Evolutionary conservation across 371 early-diverging fungal genomes (phyloP), one percentile per base, ranked within the genome.

Genomic region (Cladochytrium tenue): DNA sequence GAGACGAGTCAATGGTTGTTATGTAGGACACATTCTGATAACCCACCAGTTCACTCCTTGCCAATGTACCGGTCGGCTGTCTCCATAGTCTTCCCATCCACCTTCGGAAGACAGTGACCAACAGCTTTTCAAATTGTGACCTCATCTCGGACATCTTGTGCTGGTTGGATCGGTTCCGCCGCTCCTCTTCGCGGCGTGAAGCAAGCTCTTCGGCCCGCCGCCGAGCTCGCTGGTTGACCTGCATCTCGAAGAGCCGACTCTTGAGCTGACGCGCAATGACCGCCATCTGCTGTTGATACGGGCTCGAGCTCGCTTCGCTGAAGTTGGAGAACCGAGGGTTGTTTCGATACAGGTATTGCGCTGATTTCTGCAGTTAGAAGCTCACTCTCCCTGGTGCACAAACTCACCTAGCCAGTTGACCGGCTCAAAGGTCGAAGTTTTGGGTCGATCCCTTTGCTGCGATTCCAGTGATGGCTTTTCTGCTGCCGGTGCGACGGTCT

Each of bases 381-480:
- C n/a, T n/a, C n/a, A n/a, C n/a, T n/a, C n/a, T n/a, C n/a, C n/a
- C n/a, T n/a, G n/a, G n/a, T n/a, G n/a, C n/a, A n/a, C n/a, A n/a
- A 43, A 43, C 13, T 13, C 65, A 84, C 84, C 84, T 2, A 81
- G 71, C 81, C 81, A 84, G 60, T 79, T 81, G 28, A 79, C 67
- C 2, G 81, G 73, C 66, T 81, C 77, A 69, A 84, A 80, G 1
- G 62, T 32, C n/a, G 36, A 43, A 1, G 66, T 66, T 10, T 31
- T 17, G 1, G 79, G 81, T 58, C 70, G 70, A 33, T 78, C 78
- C 2, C n/a, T n/a, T n/a, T 28, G 43, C 57, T 77, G 73, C 4
- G 60, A 33, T 1, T 63, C 69, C 26, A 74, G 23, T 1, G 26
- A 23, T 31, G 33, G n/a, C 15, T 13, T 33, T 26, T 55, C 60